Base-by-base conservation (phyloP, 1,139 yeast species). In the Groenewaldozyma auringiensis region DNA sequence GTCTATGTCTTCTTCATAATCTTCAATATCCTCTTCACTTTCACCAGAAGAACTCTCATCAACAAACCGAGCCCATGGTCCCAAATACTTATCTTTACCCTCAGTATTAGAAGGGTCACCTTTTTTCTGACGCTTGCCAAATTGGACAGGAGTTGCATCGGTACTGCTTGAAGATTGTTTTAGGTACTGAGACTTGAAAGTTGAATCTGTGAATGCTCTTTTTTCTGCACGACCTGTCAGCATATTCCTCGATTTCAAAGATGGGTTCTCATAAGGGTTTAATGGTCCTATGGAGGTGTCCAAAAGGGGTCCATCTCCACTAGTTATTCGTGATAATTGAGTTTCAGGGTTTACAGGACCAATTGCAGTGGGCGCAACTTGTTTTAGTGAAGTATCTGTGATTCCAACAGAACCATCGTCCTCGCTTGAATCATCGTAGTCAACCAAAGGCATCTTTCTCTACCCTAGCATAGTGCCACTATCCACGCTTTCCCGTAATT, bases 61-160 rank as follows among this genome's bases (percentile, higher is more conserved):
- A 42, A 44, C 54, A 45, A 70, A 76, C 20, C 65, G 63, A 0
- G 81, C 83, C 83, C 84, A 79, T 0, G 86, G 82, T 0, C 83
- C 84, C 37, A 60, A 55, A 52, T 71, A 78, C 3, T 70, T 72
- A 32, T 63, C 61, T 14, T 67, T 71, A 3, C 74, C 79, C 1
- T 70, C 70, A 17, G 69, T 49, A 1, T 56, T 56, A 0, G 61
- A 54, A 1, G 66, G 47, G 47, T 70, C 70, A 1, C 76, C 77
- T 46, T 67, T 69, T 14, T 50, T 54, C 45, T 64, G 61, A 39
- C 75, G 54, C 45, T 61, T 60, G 22, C 50, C 52, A n/a, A 14
- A 18, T 21, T 62, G 47, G 34, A 59, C 61, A 45, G 58, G 66
- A 14, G 63, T 56, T 11, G 29, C 29, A 8, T 25, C 29, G 29